Evolutionary conservation across 257 asterid genomes (phyloP), one percentile per base, ranked within the genome.

Genomic region (Plantago major): DNA sequence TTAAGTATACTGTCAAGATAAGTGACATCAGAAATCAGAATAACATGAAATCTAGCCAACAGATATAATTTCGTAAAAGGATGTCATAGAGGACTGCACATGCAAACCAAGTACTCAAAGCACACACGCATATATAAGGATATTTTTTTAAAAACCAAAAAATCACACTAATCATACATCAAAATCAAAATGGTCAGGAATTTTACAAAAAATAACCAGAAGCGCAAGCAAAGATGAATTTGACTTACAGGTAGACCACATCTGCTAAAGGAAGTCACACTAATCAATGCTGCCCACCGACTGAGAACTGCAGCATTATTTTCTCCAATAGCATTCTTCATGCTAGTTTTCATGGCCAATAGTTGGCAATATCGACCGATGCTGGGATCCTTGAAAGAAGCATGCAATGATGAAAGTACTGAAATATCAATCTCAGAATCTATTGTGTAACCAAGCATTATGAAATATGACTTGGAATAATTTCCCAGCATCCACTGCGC

Each of bases 271-370:
- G 99, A 89, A 75, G 85, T 80, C 69, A 76, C 78, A 74, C 67
- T 79, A 87, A 83, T 81, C 80, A 81, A 66, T 70, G 77, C 65
- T 64, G 95, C 86, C 91, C 86, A 86, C 60, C 76, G 83, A 69
- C 95, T 74, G 64, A 93, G 73, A 69, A 71, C 71, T 50, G 85
- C 84, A 63, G 95, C 92, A 65, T 74, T 81, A 67, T 66, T 67
- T 80, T 93, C 97, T 71, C 99, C 99, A 75, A 87, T 67, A 58
- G 94, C 84, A 79, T 83, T 89, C 74, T 76, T 87, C 91, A 89
- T 78, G 79, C 76, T 63, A 64, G 91, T 90, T 75, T 87, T 93
- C 68, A 71, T 73, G 69, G 96, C 82, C 82, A 93, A 78, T 89
- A 89, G 73, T 65, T 80, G 77, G 87, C 97, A 93, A 73, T 83